These are phyloP conservation scores for Phaffomyces thermotolerans DNA, from an alignment of 805 yeast species.

Conservation along the genomic window DNA sequence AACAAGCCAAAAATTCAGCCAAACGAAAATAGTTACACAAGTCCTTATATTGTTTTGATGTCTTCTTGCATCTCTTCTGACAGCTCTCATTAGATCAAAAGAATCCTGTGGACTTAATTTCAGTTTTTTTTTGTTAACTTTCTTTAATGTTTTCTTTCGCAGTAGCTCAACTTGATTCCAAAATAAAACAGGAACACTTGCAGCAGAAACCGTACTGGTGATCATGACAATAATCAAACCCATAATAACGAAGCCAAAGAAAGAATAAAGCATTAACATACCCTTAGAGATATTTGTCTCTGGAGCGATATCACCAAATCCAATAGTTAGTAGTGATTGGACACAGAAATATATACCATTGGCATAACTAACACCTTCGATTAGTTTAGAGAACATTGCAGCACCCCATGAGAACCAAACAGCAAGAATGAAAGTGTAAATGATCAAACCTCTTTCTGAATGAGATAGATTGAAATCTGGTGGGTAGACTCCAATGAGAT, in stretches of 20 bases:
- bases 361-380: conserved; percentile 44
- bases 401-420: conserved; percentile 72
- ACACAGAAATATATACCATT: conserved; percentile 66
- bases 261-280: conserved; percentile 53
- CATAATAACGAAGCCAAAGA: conserved; percentile 62
- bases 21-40: conserved; percentile 33
- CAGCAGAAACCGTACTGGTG: conserved; percentile 52
- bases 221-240: conserved; percentile 72
- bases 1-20: conserved; percentile 56
- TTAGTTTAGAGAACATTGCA: conserved; percentile 41
- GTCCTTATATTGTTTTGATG: conserved; percentile 35
- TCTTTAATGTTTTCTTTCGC: conserved; percentile 31
- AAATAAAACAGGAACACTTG: conserved; percentile 54
- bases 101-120: conserved; percentile 36
- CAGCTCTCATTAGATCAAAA: conserved; percentile 48
- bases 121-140: conserved; percentile 9
- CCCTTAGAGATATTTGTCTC: conserved; percentile 44
- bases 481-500: conserved; percentile 49
- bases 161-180: conserved; percentile 57
- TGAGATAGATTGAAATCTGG: conserved; percentile 60
- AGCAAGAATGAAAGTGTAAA: conserved; percentile 57
- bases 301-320: conserved; percentile 72
- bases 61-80: conserved; percentile 35
- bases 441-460: conserved; percentile 67
- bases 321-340: conserved; percentile 72